Percentiles rank a stretch among this genome's conserved stretches.
These are phyloP conservation scores for Lophiotrema nucula DNA, from an alignment of 495 filamentous ascomycete species.

Conservation along the genomic window DNA sequence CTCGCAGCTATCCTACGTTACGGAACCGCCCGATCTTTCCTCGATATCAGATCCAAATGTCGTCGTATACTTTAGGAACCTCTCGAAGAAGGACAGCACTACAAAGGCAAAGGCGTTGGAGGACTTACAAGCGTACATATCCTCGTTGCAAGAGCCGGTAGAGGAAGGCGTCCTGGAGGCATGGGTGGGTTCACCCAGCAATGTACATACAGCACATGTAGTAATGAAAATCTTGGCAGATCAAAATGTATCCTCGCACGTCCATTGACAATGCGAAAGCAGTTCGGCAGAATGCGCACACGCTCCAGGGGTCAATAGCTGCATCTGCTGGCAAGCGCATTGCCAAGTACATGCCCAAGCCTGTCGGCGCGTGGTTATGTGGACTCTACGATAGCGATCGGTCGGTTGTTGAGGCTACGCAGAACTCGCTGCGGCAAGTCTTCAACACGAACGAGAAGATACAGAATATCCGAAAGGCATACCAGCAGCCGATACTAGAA, in stretches of 20 bases:
- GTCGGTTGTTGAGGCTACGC: slow-evolving; percentile 66
- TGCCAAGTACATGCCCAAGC: slow-evolving; percentile 68
- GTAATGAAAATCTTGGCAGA: slow-evolving; percentile 52
- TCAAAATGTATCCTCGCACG: slow-evolving; percentile 78
- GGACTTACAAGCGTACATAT: slow-evolving; percentile 68
- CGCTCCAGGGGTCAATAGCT: slow-evolving; percentile 69
- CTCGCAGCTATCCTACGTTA: slow-evolving; percentile 76
- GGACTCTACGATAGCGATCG: slow-evolving; percentile 85
- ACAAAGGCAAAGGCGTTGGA: slow-evolving; percentile 94
- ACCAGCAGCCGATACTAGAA: slow-evolving; percentile 70
- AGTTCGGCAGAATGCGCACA: slow-evolving; percentile 81
- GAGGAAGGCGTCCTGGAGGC: slow-evolving; percentile 78
- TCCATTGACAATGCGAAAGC: slow-evolving; percentile 86
- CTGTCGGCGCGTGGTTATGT: slow-evolving; percentile 83
- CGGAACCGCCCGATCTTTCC: slow-evolving; percentile 80
- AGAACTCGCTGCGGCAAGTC: slow-evolving; percentile 67
- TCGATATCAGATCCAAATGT: slow-evolving; percentile 73
- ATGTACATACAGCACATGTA: slow-evolving; percentile 36
- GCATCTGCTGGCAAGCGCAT: slow-evolving; percentile 73
- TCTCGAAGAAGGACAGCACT: slow-evolving; percentile 86
- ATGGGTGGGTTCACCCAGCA: slow-evolving; percentile 65
- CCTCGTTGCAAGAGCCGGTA: slow-evolving; percentile 52
- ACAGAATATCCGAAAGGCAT: slow-evolving; percentile 69
- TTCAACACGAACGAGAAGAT: slow-evolving; percentile 79
- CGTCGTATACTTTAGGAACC: slow-evolving; percentile 85